Conservation (phyloP, 352 stramenopile species). For the Globisporangium iwayamae region DNA sequence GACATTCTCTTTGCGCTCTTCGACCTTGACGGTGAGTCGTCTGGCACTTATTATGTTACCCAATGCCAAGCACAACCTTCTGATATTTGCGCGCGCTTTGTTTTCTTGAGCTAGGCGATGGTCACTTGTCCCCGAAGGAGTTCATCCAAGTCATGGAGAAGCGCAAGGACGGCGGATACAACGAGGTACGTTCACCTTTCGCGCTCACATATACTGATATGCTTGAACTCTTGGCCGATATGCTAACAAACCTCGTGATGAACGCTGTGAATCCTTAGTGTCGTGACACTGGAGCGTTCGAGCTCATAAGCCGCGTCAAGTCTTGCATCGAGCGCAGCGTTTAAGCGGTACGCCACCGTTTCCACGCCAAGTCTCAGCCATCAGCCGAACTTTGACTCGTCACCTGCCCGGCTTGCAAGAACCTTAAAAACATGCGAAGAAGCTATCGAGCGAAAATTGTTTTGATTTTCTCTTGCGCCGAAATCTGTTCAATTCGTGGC, state of each 20-base stretch:
- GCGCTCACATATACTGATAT: background rate
- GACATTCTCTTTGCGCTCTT: slow-evolving; percentile 86
- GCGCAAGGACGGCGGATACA: slow-evolving; percentile 79
- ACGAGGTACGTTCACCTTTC: slow-evolving; percentile 43
- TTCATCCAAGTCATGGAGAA: slow-evolving; percentile 88
- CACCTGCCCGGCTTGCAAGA: background rate
- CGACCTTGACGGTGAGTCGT: slow-evolving; percentile 56
- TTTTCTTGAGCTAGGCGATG: slow-evolving; percentile 42
- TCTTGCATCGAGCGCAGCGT: slow-evolving; percentile 51
- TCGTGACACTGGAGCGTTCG: slow-evolving; percentile 72
- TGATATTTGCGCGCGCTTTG: background rate
- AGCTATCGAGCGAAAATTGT: background rate
- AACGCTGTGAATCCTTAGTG: slow-evolving; percentile 29
- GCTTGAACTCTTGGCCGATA: background rate
- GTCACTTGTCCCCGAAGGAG: slow-evolving; percentile 71
- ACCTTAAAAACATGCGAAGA: background rate
- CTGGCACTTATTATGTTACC: background rate
- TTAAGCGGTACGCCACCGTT: background rate
- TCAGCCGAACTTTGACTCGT: background rate
- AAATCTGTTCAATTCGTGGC: slow-evolving; percentile 19
- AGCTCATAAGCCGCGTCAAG: slow-evolving; percentile 62
- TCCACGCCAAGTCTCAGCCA: background rate
- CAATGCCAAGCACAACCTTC: background rate
- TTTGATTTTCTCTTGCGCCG: background rate
- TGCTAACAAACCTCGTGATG: background rate